Conservation (phyloP, 2,329 filamentous ascomycete genomes). For the Plenodomus tracheiphilus region DNA sequence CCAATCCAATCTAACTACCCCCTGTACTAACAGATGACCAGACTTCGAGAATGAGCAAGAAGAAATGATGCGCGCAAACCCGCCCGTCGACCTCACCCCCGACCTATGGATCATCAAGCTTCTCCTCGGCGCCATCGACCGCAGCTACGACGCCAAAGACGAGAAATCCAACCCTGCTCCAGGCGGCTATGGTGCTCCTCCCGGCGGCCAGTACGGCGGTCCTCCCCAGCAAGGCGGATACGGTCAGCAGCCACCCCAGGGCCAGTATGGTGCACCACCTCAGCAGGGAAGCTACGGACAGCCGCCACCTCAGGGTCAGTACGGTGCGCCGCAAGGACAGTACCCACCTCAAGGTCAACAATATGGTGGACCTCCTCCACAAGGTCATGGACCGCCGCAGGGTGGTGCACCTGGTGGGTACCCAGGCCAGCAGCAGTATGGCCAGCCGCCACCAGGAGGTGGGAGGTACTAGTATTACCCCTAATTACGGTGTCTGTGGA, state of each 20-base stretch:
- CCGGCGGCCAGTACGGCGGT: conserved; percentile 35
- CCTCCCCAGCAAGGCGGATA: conserved; percentile 24
- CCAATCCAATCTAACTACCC: neutral
- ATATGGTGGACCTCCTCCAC: conserved; percentile 10
- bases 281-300: conserved; percentile 21
- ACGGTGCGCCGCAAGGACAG: conserved; percentile 11
- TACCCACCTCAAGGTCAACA: conserved; percentile 16
- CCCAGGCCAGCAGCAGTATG: conserved; percentile 11
- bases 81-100: conserved; percentile 65
- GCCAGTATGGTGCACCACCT: conserved; percentile 23
- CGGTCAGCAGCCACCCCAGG: conserved; percentile 24
- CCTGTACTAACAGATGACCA: conserved; percentile 28
- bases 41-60: conserved; percentile 70
- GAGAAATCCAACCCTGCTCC: conserved; percentile 55
- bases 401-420: conserved; percentile 16
- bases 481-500: neutral
- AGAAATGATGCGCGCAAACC: conserved; percentile 65
- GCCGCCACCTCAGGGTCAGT: conserved; percentile 18
- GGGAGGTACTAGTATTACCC: neutral
- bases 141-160: conserved; percentile 67
- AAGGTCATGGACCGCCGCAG: conserved; percentile 27
- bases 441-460: conserved; percentile 9
- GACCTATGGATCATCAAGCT: conserved; percentile 70
- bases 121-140: conserved; percentile 68
- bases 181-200: conserved; percentile 36